Evolutionary conservation across 257 asterid species (phyloP), one percentile per base, ranked within the genome.

Genomic region (Ilex aquifolium): DNA sequence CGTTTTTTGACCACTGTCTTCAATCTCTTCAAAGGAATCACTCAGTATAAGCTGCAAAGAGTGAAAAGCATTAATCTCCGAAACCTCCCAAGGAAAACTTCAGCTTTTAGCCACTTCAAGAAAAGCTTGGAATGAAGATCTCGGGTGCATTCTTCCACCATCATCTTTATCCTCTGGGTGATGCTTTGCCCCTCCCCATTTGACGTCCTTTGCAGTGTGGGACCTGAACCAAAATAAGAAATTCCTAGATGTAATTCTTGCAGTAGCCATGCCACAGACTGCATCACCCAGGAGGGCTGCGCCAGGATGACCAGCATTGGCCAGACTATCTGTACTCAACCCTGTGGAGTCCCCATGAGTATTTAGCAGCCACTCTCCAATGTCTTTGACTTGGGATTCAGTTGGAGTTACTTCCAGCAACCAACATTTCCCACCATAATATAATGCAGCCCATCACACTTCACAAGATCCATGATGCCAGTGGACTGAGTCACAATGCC

Each of bases 181-280:
- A 73, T 84, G 88, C 74, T 84, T 84, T 4, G 85, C 91, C 0
- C 91, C 88, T 46, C 88, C 91, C 91, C 88, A 84, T 60, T 81
- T 84, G 57, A 81, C 71, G 71, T 81, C 88, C 21, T 75, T 76
- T 0, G 81, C 87, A 5, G 85, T 78, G 75, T 83, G 79, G 10
- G 89, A 83, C 12, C 89, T 80, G 65, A 83, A 83, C 89, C 89
- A 83, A 62, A 83, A 80, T 52, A 83, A 49, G 64, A 69, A 77
- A 72, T 83, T 77, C 31, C 57, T 61, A 1, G 86, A 72, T 36
- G 74, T 80, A 52, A 83, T 81, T 49, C 62, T 69, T 7, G 84
- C 89, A 60, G 77, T 78, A 6, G 89, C 84, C 89, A 83, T 77
- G 59, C 89, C 89, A 63, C 89, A 77, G n/a, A 83, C 89, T 3